A percentile compares a stretch with the other conserved stretches of the same genome.
Evolutionary conservation across 768 basidiomycete species (phyloP).

Genomic region (Tephrocybe rancida): DNA sequence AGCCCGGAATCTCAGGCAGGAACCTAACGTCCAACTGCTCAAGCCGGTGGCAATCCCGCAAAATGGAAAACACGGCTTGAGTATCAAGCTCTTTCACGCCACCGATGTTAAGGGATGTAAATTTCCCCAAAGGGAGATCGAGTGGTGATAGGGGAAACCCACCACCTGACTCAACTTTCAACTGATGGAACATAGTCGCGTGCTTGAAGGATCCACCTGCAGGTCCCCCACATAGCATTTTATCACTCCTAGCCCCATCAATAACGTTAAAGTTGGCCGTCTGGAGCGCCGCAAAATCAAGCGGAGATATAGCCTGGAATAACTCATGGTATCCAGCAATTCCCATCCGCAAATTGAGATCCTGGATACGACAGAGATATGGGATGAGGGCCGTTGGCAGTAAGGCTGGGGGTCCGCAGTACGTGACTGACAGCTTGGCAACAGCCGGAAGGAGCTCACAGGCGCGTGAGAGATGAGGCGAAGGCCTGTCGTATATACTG

Average conservation of each 20-base stretch:
- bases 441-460: constrained; percentile 11
- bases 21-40: constrained; percentile 4
- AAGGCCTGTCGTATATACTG: not conserved
- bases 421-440: not conserved
- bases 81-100: not conserved
- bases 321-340: constrained; percentile 3
- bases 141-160: not conserved
- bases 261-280: not conserved
- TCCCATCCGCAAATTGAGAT: constrained; percentile 3
- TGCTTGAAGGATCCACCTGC: constrained; percentile 1
- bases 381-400: not conserved
- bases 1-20: not conserved
- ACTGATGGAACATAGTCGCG: not conserved
- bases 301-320: not conserved
- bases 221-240: not conserved
- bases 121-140: not conserved
- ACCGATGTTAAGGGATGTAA: constrained; percentile 7
- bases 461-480: not conserved
- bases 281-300: constrained; percentile 3
- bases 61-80: not conserved
- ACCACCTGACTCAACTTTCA: not conserved
- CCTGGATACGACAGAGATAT: constrained; percentile 8
- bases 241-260: not conserved
- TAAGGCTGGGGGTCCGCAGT: not conserved
- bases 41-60: constrained; percentile 3